Evolutionary conservation across 108 stramenopile genomes (phyloP).

Genomic region (Fragilariopsis cylindrus): DNA sequence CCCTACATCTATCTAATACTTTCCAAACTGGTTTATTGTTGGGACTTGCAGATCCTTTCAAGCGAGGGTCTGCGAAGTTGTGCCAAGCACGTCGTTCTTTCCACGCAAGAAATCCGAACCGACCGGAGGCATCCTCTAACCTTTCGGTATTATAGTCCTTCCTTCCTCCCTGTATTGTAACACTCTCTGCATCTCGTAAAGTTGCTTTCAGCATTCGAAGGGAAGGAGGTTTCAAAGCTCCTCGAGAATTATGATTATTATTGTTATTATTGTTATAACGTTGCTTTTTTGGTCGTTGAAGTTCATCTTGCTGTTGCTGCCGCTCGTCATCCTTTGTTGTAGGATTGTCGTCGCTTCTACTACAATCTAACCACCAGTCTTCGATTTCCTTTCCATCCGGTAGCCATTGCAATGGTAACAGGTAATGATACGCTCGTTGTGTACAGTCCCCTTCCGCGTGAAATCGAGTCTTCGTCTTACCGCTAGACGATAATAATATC

Average conservation of each 20-base stretch:
- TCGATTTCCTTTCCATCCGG: constrained; percentile 33
- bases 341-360: background rate
- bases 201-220: constrained; percentile 24
- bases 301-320: background rate
- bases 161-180: background rate
- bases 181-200: constrained; percentile 33
- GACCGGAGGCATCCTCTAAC: constrained; percentile 32
- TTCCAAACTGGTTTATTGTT: constrained; percentile 71
- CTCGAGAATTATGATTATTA: background rate
- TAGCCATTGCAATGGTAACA: constrained; percentile 66
- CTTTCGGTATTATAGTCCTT: background rate
- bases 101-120: constrained; percentile 60
- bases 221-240: constrained; percentile 14
- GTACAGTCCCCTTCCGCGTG: constrained; percentile 71
- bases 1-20: constrained; percentile 56
- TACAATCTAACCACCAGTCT: constrained; percentile 32
- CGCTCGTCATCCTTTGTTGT: background rate
- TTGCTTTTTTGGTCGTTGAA: background rate
- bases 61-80: constrained; percentile 61
- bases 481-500: background rate
- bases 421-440: constrained; percentile 64
- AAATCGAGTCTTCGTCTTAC: background rate
- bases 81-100: constrained; percentile 67
- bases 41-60: constrained; percentile 58
- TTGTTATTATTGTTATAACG: background rate